Evolutionary conservation across 164 flowering plant species (phyloP), one percentile per base, ranked within the genome.

Genomic region (Macadamia integrifolia): DNA sequence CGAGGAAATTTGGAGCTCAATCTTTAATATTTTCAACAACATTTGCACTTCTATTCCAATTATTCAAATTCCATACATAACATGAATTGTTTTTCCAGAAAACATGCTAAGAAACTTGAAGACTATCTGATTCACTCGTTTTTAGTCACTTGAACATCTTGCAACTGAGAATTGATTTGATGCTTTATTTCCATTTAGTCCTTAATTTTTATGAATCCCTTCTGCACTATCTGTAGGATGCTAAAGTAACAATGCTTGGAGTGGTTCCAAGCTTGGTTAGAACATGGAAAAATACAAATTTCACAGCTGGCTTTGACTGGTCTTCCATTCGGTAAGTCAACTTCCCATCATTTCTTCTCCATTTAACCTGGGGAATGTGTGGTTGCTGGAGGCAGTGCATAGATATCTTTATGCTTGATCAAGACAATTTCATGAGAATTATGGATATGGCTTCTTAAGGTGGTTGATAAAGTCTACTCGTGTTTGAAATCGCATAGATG

Each of bases 191-290:
- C 56, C 13, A n/a, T 29, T 48, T 32, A 64, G 56, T 61, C 29
- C 43, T 40, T 17, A 57, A 44, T 52, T 57, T 64, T 18, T 15
- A 67, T 58, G 8, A 12, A 67, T 10, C 60, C 31, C 72, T 52
- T 9, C 53, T 69, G 55, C 71, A 55, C 62, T 58, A 60, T 78
- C 49, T 64, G 66, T 72, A 94, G 99, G 99, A 94, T 88, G 99
- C 97, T 64, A 82, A 82, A 74, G 96, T 90, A 35, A 90, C 97
- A 17, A 88, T 92, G 96, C 91, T 94, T 64, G 99, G 99, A 48
- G 93, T 92, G 65, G 87, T 94, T 70, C 97, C 99, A 67, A 90
- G 96, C 69, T 82, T 94, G 56, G 99, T 92, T 31, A 85, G 98
- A 58, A 71, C 92, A 66, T 94, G 99, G 99, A 92, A 85, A 79